These are phyloP conservation scores for Melampsora larici-populina DNA, from an alignment of 1,284 basidiomycete genomes.

Conservation along the genomic window DNA sequence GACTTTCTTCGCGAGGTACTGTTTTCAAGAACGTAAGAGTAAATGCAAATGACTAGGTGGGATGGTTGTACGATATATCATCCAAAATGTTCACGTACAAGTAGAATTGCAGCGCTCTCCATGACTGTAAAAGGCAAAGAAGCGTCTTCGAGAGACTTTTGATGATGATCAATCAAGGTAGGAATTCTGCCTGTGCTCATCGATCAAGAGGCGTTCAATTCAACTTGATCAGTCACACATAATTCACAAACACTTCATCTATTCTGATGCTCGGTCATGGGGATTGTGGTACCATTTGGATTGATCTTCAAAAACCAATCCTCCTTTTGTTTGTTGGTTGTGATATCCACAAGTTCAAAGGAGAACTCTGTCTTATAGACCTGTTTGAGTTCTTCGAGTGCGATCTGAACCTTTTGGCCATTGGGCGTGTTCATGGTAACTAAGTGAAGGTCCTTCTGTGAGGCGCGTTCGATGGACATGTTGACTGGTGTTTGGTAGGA, in stretches of 20 bases:
- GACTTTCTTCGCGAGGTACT: conserved; percentile 31
- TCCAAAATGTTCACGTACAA: conserved; percentile 17
- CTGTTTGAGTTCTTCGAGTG: conserved; percentile 18
- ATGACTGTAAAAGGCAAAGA: conserved; percentile 44
- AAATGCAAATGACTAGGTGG: neutral
- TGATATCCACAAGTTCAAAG: conserved; percentile 45
- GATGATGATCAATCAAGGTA: conserved; percentile 28
- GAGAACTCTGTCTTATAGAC: conserved; percentile 43
- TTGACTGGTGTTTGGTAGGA: too few species aligned
- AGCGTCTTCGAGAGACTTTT: conserved; percentile 41
- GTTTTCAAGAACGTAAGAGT: neutral
- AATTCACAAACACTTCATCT: too few species aligned
- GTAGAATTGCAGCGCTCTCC: conserved; percentile 45
- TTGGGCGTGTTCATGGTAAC: conserved; percentile 20
- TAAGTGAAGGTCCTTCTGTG: conserved; percentile 19
- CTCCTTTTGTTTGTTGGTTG: conserved; percentile 44
- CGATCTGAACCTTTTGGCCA: conserved; percentile 18
- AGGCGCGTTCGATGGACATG: too few species aligned
- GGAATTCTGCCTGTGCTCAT: conserved; percentile 8
- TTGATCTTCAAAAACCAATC: conserved; percentile 37
- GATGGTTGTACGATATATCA: neutral
- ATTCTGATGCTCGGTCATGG: too few species aligned
- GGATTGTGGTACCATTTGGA: neutral
- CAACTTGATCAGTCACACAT: too few species aligned
- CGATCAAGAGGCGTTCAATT: neutral